These are phyloP conservation scores for Acrocalymma vagum DNA, from an alignment of 2,329 filamentous ascomycete species.

Conservation along the genomic window DNA sequence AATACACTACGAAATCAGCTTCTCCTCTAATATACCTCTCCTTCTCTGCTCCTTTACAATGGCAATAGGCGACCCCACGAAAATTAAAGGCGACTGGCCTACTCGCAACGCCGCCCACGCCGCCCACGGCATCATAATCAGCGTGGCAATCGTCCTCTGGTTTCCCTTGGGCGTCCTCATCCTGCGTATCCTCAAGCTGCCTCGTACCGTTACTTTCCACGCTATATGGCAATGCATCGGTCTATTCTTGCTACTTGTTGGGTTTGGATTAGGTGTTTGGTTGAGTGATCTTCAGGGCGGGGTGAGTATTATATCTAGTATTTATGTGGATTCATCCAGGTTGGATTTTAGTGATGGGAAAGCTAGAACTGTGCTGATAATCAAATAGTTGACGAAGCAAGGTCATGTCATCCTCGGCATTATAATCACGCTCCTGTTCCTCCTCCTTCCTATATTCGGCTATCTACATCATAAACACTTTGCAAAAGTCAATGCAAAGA, in stretches of 20 bases:
- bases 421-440: slow-evolving; percentile 54
- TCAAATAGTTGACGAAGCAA: no score
- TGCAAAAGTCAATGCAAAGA: slow-evolving; percentile 51
- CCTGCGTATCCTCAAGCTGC: slow-evolving; percentile 5
- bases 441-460: slow-evolving; percentile 62
- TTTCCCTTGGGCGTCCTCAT: slow-evolving; percentile 14
- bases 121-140: slow-evolving; percentile 8
- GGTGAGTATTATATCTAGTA: slow-evolving; percentile 1
- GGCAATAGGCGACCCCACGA: slow-evolving; percentile 1
- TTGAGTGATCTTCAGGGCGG: slow-evolving; percentile 6
- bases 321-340: slow-evolving; percentile 1
- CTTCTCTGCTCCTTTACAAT: background rate
- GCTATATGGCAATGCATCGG: slow-evolving; percentile 11
- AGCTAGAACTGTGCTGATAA: no score
- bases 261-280: slow-evolving; percentile 12
- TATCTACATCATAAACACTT: slow-evolving; percentile 58
- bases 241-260: slow-evolving; percentile 9
- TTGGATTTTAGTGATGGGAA: no score
- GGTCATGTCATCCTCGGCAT: slow-evolving; percentile 54
- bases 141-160: slow-evolving; percentile 10
- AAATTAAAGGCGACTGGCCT: slow-evolving; percentile 1
- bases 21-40: no score
- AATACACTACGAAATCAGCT: no score
- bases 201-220: slow-evolving; percentile 8
- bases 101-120: background rate